Evolutionary conservation across 2,329 filamentous ascomycete genomes (phyloP).

Genomic region (Colletotrichum falcatum): DNA sequence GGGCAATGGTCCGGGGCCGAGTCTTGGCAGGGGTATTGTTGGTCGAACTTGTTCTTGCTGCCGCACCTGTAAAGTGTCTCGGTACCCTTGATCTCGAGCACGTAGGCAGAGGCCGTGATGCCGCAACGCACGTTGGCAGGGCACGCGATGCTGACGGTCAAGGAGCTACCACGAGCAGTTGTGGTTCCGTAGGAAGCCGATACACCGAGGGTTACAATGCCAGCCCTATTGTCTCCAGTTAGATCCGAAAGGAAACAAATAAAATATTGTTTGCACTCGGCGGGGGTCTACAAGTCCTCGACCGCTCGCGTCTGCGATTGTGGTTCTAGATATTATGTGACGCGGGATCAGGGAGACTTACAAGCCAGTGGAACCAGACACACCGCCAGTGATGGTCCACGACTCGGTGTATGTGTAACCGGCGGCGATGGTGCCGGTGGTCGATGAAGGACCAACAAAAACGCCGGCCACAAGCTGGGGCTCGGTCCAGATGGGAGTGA

Average conservation of each 20-base stretch:
- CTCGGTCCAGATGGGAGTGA: background rate
- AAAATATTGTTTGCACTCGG: background rate
- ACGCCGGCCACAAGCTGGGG: background rate
- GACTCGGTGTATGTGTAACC: background rate
- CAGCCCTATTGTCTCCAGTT: background rate
- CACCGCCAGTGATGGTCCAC: background rate
- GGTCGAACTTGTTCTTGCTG: background rate
- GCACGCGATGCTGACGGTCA: background rate
- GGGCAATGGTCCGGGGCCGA: background rate
- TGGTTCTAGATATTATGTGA: background rate
- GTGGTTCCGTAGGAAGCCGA: background rate
- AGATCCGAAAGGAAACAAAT: background rate
- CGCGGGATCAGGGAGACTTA: background rate
- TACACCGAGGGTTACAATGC: background rate
- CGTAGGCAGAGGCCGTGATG: background rate
- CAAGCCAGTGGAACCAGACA: background rate
- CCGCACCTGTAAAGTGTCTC: background rate
- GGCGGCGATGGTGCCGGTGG: background rate
- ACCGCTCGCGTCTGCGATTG: background rate
- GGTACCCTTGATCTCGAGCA: background rate
- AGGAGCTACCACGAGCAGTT: background rate
- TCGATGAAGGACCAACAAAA: background rate
- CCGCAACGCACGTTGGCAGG: conserved; percentile 2
- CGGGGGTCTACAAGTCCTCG: background rate
- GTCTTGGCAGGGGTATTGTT: background rate